A percentile compares a stretch with the other conserved stretches of the same genome.
phyloP scores from a whole-genome alignment of 2,329 filamentous ascomycete genomes.

The Pyrenochaeta sp. region DNA sequence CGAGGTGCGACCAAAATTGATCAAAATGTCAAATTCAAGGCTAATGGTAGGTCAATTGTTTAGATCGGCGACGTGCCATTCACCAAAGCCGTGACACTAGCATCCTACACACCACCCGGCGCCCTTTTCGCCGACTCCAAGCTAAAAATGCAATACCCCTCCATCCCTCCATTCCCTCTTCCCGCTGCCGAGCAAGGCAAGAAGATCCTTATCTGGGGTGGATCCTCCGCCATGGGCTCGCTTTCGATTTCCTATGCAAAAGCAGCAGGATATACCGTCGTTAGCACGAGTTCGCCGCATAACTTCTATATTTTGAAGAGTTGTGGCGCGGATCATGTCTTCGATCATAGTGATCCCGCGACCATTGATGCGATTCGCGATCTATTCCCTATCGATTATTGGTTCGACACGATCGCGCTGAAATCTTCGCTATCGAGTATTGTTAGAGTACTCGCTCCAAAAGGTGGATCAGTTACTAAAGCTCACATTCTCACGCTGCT shows the following conservation, averaged over 20 bases:
- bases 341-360: constrained; percentile 51
- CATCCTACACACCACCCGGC: constrained; percentile 36
- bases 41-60: too few species aligned
- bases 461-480: constrained; percentile 29
- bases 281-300: constrained; percentile 30
- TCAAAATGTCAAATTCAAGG: too few species aligned
- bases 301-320: constrained; percentile 26
- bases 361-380: constrained; percentile 49
- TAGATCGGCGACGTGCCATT: constrained; percentile 18
- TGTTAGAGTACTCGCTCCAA: constrained; percentile 29
- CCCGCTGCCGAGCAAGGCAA: constrained; percentile 27
- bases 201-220: constrained; percentile 56
- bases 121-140: constrained; percentile 23
- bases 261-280: constrained; percentile 32
- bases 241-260: constrained; percentile 37
- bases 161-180: constrained; percentile 22
- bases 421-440: constrained; percentile 27
- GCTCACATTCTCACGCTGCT: constrained; percentile 29
- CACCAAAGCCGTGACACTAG: constrained; percentile 28
- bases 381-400: constrained; percentile 45
- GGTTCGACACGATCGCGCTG: constrained; percentile 55
- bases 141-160: constrained; percentile 23
- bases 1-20: constrained; percentile 12
- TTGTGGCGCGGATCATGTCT: constrained; percentile 27
- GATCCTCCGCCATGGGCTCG: constrained; percentile 52